Evolutionary conservation across 179 eudicot genomes (phyloP), one percentile per base, ranked within the genome.

Genomic region (Amaranthus tricolor): DNA sequence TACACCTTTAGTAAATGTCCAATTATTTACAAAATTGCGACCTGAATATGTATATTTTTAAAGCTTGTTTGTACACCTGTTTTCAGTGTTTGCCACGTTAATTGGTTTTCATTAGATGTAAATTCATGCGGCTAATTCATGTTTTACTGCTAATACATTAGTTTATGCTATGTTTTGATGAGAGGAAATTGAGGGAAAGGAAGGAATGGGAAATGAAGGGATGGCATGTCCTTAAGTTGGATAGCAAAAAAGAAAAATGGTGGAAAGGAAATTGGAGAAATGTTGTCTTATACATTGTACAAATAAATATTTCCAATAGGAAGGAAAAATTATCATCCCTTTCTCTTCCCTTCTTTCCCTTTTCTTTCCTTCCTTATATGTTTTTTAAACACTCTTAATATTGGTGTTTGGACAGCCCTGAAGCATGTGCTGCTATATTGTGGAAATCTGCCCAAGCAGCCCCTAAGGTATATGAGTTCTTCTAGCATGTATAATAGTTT

Each of bases 341-440:
- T 31, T 31, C 40, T 4, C 48, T 48, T 44, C 9, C 64, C 31
- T 47, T 65, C 43, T 15, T 5, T 40, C 16, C 16, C 15, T 66
- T 64, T 72, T 57, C 11, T 78, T 10, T 11, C 11, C 0, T 71
- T 70, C 47, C 8, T 48, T 24, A 59, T 76, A 54, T 43, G 24
- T 51, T 52, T 49, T n/a, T 40, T 64, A 3, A 2, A 31, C 40
- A 31, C 3, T 19, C 24, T 65, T 13, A 17, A 40, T 16, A 10
- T 13, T 52, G 6, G 74, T 84, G 65, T 63, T 2, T 45, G 20
- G 78, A 73, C 90, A 92, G 98, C 67, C 98, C 98, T 64, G 98
- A 94, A 83, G 98, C 98, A 73, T 92, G 97, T 87, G 96, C 98
- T 43, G 97, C 98, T 63, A 94, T 94, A 80, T 82, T 92, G 76